Evolutionary conservation across 2,329 filamentous ascomycete genomes (phyloP), one percentile per base, ranked within the genome.

Genomic region (Colletotrichum agaves): DNA sequence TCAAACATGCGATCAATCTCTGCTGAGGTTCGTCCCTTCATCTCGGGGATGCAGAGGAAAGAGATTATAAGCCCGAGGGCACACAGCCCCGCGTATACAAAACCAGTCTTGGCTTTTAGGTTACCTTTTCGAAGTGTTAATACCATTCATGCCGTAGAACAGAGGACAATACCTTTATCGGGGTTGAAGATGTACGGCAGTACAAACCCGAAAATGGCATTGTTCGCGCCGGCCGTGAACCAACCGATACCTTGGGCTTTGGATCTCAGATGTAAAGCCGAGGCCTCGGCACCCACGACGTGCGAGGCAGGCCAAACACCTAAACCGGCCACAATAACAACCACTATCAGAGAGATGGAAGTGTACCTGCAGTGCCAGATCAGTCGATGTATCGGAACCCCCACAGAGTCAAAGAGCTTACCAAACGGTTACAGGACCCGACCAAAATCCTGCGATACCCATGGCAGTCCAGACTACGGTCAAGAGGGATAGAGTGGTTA

Each of bases 11-110:
- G 71, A 73, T 87, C 84, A 64, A 88, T 83, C 71, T 87, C 83
- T 41, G 76, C 76, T 0, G 81, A 75, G 2, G 75, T 82, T 19
- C 83, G 74, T 4, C 82, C 82, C 73, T 83, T 84, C 76, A 86
- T 87, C 72, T 89, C 86, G 0, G 87, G 86, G 0, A 88, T 75
- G 39, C 78, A 76, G 11, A 79, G 75, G 76, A 79, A 88, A 0
- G 81, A 79, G 0, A 81, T 50, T 2, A 75, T 62, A 2, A 79
- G 73, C 17, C 78, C 76, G 1, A 80, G 61, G 2, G 77, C 65
- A 69, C 78, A 80, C 12, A 79, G 74, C 0, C 74, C 79, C 0
- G 77, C 75, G 63, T 76, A 83, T 1, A 83, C 73, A 35, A 82
- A 81, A 0, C 79, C 80, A 2, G 79, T 81, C 73, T 80, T 81